Conservation (phyloP, 2,329 filamentous ascomycete genomes). For the Xylariaceae sp. region DNA sequence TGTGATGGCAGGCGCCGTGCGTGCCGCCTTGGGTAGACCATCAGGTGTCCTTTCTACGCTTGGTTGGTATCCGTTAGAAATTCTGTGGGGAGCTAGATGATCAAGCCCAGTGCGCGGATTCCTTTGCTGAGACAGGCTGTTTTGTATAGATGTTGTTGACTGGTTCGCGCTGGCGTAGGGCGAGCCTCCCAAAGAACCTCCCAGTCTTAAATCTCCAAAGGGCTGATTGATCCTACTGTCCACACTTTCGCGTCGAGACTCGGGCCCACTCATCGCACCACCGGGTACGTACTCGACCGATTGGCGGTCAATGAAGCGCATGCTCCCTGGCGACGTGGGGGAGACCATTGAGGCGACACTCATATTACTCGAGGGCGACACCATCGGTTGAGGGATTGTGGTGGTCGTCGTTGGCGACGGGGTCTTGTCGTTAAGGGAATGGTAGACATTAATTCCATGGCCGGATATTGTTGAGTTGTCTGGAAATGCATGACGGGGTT, state of each 20-base stretch:
- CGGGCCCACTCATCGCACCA: constrained; percentile 37
- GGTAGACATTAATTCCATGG: constrained; percentile 44
- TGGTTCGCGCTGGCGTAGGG: constrained; percentile 76
- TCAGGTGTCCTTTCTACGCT: constrained; percentile 58
- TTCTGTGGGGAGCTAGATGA: constrained; percentile 53
- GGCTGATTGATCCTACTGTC: constrained; percentile 75
- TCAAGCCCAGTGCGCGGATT: constrained; percentile 56
- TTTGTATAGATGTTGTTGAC: constrained; percentile 72
- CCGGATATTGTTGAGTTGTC: constrained; percentile 47
- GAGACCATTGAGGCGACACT: constrained; percentile 66
- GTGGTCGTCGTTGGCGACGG: constrained; percentile 57
- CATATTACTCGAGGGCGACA: constrained; percentile 61
- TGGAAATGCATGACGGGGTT: constrained; percentile 19
- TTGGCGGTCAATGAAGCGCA: constrained; percentile 44
- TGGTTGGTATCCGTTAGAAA: constrained; percentile 64
- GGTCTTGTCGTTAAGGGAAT: constrained; percentile 57
- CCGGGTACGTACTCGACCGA: constrained; percentile 41
- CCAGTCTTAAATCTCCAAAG: constrained; percentile 67
- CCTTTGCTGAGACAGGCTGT: constrained; percentile 64
- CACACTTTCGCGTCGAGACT: constrained; percentile 72
- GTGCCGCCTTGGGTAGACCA: constrained; percentile 48
- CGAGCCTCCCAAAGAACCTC: constrained; percentile 64
- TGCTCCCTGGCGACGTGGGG: constrained; percentile 49
- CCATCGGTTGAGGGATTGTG: constrained; percentile 50
- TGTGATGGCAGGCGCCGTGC: constrained; percentile 74